Conservation (phyloP, 2,329 filamentous ascomycete genomes). For the Cladobotryum protrusum region DNA sequence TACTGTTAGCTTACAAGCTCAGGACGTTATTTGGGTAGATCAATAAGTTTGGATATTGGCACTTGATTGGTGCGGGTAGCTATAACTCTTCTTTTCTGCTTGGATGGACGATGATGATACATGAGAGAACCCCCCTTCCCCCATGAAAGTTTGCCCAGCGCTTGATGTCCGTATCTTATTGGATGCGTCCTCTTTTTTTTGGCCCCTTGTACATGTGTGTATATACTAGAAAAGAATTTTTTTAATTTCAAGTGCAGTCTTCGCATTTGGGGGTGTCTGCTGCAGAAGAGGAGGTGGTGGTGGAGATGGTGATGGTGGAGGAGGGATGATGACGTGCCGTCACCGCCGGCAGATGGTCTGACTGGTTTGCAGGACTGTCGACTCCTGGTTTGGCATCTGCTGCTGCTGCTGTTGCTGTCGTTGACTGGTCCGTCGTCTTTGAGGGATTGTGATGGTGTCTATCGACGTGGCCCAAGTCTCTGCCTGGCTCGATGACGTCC, state of each 20-base stretch:
- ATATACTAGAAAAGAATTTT: no score
- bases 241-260: slow-evolving; percentile 20
- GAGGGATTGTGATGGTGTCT: slow-evolving; percentile 35
- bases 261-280: slow-evolving; percentile 18
- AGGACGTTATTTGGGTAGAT: no score
- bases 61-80: neutral
- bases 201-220: neutral
- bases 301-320: no score
- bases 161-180: neutral
- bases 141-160: no score
- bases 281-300: no score
- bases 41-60: no score
- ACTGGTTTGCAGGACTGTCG: no score
- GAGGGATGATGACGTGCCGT: no score
- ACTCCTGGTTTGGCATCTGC: neutral
- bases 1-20: no score
- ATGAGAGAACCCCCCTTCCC: neutral
- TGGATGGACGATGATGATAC: neutral
- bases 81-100: no score
- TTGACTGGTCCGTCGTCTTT: neutral
- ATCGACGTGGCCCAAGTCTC: slow-evolving; percentile 79
- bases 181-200: no score
- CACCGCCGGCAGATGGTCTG: no score
- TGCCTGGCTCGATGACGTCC: slow-evolving; percentile 71
- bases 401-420: slow-evolving; percentile 3